These are phyloP conservation scores for Ceratobasidium sp. DNA, from an alignment of 1,284 basidiomycete species.

Conservation along the genomic window DNA sequence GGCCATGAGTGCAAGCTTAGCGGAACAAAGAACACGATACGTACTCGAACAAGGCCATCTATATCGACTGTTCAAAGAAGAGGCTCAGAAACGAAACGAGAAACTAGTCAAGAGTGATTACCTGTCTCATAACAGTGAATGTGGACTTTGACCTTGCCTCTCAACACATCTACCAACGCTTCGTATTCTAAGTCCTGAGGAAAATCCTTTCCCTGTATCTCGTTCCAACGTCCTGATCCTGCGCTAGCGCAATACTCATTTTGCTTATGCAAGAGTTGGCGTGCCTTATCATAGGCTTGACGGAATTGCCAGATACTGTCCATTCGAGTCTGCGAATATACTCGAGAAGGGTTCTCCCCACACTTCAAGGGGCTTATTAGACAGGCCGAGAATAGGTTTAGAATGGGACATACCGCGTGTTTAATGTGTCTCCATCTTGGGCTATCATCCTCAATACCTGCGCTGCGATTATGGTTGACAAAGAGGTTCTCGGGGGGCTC, in stretches of 20 bases:
- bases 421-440: slow-evolving; percentile 46
- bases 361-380: slow-evolving; percentile 47
- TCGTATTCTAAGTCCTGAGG: slow-evolving; percentile 87
- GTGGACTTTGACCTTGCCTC: slow-evolving; percentile 84
- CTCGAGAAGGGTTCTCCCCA: slow-evolving; percentile 55
- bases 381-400: background rate
- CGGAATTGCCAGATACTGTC: slow-evolving; percentile 71
- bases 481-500: slow-evolving; percentile 54
- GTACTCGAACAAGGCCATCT: slow-evolving; percentile 77
- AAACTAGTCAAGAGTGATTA: slow-evolving; percentile 53
- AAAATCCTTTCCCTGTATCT: slow-evolving; percentile 62
- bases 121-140: slow-evolving; percentile 74
- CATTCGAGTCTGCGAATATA: slow-evolving; percentile 63
- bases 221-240: slow-evolving; percentile 59
- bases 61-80: slow-evolving; percentile 67
- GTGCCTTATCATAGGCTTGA: slow-evolving; percentile 76
- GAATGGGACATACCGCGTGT: slow-evolving; percentile 51
- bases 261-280: slow-evolving; percentile 78
- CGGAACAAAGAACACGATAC: slow-evolving; percentile 51
- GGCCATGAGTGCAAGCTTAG: slow-evolving; percentile 24
- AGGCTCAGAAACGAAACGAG: slow-evolving; percentile 50
- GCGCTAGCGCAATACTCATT: slow-evolving; percentile 76
- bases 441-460: background rate
- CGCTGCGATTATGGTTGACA: background rate
- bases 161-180: slow-evolving; percentile 85